Conservation (phyloP, 768 basidiomycete genomes). For the Auriscalpium microsporum region DNA sequence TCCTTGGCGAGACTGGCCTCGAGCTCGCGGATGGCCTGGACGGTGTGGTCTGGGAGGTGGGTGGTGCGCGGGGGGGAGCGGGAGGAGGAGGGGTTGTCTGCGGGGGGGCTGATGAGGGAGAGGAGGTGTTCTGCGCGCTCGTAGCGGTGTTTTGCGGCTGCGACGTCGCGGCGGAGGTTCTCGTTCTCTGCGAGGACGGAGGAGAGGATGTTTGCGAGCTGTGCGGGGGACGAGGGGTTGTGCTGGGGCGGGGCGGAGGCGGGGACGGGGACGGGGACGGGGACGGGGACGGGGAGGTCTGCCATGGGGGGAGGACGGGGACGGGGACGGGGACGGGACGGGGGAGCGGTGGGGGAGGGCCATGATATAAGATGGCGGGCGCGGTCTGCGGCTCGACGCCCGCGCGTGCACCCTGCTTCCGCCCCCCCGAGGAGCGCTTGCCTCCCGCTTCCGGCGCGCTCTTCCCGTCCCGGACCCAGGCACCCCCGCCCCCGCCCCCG, state of each 20-base stretch:
- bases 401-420: slow-evolving; percentile 10
- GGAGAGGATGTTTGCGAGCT: slow-evolving; percentile 15
- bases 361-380: slow-evolving; percentile 16
- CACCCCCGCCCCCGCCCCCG: not conserved
- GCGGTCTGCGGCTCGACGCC: slow-evolving; percentile 4
- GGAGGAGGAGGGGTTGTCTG: not conserved
- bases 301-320: slow-evolving; percentile 13
- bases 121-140: slow-evolving; percentile 14
- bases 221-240: slow-evolving; percentile 7
- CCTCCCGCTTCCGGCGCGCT: slow-evolving; percentile 1
- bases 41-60: slow-evolving; percentile 6
- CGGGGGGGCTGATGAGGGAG: slow-evolving; percentile 5
- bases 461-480: not conserved
- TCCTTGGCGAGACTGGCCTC: slow-evolving; percentile 10
- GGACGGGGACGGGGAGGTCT: not conserved
- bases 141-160: slow-evolving; percentile 6
- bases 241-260: slow-evolving; percentile 3
- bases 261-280: slow-evolving; percentile 2
- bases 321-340: slow-evolving; percentile 4
- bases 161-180: slow-evolving; percentile 10
- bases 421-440: slow-evolving; percentile 15
- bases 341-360: not conserved
- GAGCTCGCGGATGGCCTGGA: slow-evolving; percentile 13
- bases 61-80: slow-evolving; percentile 4
- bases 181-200: slow-evolving; percentile 16